Conservation (phyloP, 1,139 yeast genomes). For the Saccharomyces hybrid region DNA sequence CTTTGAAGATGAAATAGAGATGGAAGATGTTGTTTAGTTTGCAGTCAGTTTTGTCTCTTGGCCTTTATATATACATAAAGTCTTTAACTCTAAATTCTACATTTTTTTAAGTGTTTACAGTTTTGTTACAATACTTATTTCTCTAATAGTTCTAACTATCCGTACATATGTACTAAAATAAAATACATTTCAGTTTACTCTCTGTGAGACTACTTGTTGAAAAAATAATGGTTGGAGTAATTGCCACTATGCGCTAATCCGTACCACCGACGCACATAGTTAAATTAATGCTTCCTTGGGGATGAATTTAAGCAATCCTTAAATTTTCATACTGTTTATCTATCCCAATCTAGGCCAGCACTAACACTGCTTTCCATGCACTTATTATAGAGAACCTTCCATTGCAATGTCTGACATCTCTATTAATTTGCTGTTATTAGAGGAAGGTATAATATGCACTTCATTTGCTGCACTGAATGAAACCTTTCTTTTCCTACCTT, state of each 20-base stretch:
- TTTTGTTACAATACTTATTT: neutral
- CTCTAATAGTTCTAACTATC: neutral
- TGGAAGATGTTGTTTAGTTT: constrained; percentile 35
- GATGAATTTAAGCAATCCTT: neutral
- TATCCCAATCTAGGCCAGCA: no score
- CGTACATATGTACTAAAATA: neutral
- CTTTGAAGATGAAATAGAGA: constrained; percentile 36
- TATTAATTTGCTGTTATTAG: constrained; percentile 1
- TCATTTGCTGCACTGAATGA: constrained; percentile 27
- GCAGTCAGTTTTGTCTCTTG: neutral
- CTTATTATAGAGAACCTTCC: neutral
- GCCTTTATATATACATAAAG: constrained; percentile 1
- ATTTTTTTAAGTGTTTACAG: neutral
- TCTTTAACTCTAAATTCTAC: neutral
- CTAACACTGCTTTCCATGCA: neutral
- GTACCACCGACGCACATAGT: neutral
- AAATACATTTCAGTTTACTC: neutral
- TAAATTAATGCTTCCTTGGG: neutral
- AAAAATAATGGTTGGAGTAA: no score
- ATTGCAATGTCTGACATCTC: constrained; percentile 5
- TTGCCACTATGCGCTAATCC: no score
- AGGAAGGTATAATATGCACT: constrained; percentile 23
- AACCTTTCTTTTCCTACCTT: constrained; percentile 20
- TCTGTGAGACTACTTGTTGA: neutral
- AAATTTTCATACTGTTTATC: neutral